Conservation (phyloP, 1,284 basidiomycete species). For the Meira miltonrushii region DNA sequence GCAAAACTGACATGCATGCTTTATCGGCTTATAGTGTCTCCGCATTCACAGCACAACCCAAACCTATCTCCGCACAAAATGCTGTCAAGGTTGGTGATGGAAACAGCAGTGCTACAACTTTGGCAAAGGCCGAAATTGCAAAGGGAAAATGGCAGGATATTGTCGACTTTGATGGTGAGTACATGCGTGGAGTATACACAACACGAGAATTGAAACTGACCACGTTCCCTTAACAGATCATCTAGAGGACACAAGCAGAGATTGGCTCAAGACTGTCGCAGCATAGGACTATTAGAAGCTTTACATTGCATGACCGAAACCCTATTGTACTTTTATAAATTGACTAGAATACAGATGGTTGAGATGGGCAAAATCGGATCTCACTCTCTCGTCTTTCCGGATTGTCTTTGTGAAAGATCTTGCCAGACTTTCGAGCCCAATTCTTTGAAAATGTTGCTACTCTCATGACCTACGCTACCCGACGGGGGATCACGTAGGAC, state of each 20-base stretch:
- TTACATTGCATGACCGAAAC: too few relatives aligned
- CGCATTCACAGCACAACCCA: not conserved
- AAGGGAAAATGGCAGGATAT: not conserved
- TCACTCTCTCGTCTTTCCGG: not conserved
- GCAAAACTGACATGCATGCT: not conserved
- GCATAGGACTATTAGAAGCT: not conserved
- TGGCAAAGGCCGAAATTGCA: not conserved
- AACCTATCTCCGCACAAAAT: not conserved
- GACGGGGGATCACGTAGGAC: slow-evolving; percentile 45
- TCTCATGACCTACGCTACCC: not conserved
- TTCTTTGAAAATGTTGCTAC: not conserved
- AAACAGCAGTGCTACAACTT: not conserved
- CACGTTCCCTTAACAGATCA: not conserved
- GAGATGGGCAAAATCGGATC: not conserved
- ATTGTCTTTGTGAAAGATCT: not conserved
- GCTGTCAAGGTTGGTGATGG: not conserved
- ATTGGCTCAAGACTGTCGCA: not conserved
- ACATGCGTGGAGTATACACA: not conserved
- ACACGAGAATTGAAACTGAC: not conserved
- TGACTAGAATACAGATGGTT: not conserved
- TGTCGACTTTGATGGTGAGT: slow-evolving; percentile 10
- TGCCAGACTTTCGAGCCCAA: not conserved
- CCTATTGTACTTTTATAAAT: not conserved
- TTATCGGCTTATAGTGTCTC: not conserved
- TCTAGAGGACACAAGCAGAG: slow-evolving; percentile 7